Base-by-base conservation (phyloP, 495 filamentous ascomycete species). In the Podospora pseudopauciseta region DNA sequence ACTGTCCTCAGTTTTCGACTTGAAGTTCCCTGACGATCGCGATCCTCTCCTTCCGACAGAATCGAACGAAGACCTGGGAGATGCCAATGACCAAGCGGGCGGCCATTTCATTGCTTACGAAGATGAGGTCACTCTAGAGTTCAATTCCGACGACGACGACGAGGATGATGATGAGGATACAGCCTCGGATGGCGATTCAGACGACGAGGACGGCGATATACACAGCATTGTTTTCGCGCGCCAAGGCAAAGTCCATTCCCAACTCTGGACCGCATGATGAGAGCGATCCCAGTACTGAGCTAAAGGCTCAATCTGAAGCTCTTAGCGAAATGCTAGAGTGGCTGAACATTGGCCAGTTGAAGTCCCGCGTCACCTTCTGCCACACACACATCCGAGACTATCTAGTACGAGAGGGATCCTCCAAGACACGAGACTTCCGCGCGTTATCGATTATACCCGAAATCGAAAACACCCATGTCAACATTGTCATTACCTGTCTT, bases 1-100 rank as follows among this genome's bases (percentile, higher is more conserved):
- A 7, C 57, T 69, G 0, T 69, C 68, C 11, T 69, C 68, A 4
- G 64, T 66, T 11, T 69, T 69, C 27, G 64, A 69, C 5, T 64
- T 69, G 19, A 69, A 69, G 30, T 69, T 65, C 19, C 68, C 64
- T 23, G 18, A 57, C 26, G 68, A 62, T 34, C 19, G 16, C 2
- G 64, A 69, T 58, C 63, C 64, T 3, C 57, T 60, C 20, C 2
- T 18, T 13, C 61, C 32, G 11, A 58, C n/a, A 58, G 55, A n/a
- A 20, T 13, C 6, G 23, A 58, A 18, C 18, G 18, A 58, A 2
- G 13, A 4, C 19, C 5, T 20, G 5, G 55, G 18, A 26, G 7
- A 9, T 26, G n/a, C 19, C 6, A 23, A 58, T 13, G n/a, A 58
- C 23, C n/a, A 9, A 16, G 2, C 39, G 9, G 39, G 15, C 1